phyloP scores from a whole-genome alignment of 2,329 filamentous ascomycete genomes.

The Madurella mycetomatis region DNA sequence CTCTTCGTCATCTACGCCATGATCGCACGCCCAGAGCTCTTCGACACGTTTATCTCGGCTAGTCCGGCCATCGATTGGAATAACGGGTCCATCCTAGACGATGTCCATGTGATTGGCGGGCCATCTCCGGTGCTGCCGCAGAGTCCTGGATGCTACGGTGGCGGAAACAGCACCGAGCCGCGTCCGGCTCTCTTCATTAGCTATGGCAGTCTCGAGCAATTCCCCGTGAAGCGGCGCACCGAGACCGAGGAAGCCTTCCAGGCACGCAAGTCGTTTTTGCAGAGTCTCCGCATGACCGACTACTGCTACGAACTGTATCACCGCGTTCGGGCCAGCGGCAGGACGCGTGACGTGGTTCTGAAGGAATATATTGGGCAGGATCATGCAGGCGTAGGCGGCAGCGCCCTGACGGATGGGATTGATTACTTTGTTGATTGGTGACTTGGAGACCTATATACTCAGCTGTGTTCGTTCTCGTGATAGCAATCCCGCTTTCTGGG shows the following conservation, averaged over 20 bases:
- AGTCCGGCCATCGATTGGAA: conserved; percentile 24
- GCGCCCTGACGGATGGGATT: conserved; percentile 25
- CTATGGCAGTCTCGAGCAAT: conserved; percentile 24
- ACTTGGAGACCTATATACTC: too few species aligned
- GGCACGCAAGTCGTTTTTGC: conserved; percentile 13
- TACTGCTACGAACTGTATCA: conserved; percentile 22
- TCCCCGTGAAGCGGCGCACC: conserved; percentile 18
- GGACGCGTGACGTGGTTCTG: conserved; percentile 21
- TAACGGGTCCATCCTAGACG: conserved; percentile 20
- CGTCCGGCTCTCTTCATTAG: conserved; percentile 24
- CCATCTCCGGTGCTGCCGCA: too few species aligned
- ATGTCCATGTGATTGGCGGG: not conserved
- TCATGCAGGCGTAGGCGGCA: conserved; percentile 22
- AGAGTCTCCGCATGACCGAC: conserved; percentile 17
- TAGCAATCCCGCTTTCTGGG: too few species aligned
- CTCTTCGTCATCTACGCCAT: conserved; percentile 25
- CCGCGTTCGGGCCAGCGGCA: conserved; percentile 15
- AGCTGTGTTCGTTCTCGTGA: too few species aligned
- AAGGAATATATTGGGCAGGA: conserved; percentile 26
- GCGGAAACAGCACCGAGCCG: not conserved
- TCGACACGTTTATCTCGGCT: conserved; percentile 26
- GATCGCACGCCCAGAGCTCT: conserved; percentile 21
- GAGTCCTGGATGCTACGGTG: too few species aligned
- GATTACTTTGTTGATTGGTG: conserved; percentile 26
- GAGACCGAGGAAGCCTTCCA: conserved; percentile 24